A percentile compares a stretch with the other conserved stretches of the same genome.
Evolutionary conservation across 768 basidiomycete genomes (phyloP).

Genomic region (Suillus plorans): DNA sequence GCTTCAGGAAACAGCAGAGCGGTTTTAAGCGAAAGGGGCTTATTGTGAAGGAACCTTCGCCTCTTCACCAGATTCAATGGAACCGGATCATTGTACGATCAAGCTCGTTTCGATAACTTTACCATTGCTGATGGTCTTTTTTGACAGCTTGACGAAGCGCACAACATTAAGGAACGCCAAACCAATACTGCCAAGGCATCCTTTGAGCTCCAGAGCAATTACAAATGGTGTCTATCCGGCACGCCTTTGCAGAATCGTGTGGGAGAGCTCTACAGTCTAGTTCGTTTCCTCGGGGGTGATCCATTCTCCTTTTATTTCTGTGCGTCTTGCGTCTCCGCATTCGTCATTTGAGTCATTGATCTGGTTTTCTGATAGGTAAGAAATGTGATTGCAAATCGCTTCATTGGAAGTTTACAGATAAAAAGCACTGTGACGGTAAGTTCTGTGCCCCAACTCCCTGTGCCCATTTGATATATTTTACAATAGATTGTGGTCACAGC

Average conservation of each 20-base stretch:
- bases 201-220: conserved; percentile 80
- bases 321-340: conserved; percentile 32
- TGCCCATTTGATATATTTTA: not conserved
- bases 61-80: conserved; percentile 85
- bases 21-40: conserved; percentile 87
- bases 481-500: conserved; percentile 75
- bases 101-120: not conserved
- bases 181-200: conserved; percentile 98
- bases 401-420: conserved; percentile 91
- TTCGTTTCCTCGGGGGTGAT: conserved; percentile 90
- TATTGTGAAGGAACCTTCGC: conserved; percentile 86
- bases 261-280: conserved; percentile 95
- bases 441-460: not conserved
- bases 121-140: not conserved
- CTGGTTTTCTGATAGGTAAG: conserved; percentile 56
- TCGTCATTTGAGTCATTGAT: not conserved
- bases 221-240: conserved; percentile 94
- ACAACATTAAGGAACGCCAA: conserved; percentile 94
- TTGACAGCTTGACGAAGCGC: conserved; percentile 88
- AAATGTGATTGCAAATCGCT: conserved; percentile 90
- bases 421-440: conserved; percentile 78
- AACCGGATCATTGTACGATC: conserved; percentile 67
- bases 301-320: conserved; percentile 93
- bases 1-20: conserved; percentile 87
- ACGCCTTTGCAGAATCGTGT: conserved; percentile 97